These are phyloP conservation scores for Glarea lozoyensis DNA, from an alignment of 495 filamentous ascomycete genomes.

Conservation along the genomic window DNA sequence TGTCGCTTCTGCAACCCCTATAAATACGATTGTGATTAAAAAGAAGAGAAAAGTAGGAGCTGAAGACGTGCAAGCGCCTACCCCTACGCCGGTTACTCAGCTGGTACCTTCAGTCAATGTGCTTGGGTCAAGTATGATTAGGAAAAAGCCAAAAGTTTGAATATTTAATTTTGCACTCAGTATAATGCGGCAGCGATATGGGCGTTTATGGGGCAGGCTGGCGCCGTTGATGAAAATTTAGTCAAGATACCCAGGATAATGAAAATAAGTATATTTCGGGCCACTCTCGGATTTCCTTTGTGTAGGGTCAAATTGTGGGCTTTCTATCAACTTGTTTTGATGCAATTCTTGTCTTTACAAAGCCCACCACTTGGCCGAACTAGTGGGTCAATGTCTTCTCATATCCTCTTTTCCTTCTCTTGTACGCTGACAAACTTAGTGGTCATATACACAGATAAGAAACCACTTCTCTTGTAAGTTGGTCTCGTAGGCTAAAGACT, in stretches of 20 bases:
- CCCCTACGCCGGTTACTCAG: not conserved
- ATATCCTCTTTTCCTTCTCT: too few species aligned
- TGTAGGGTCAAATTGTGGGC: too few species aligned
- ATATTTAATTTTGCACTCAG: not conserved
- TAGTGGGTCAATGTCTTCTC: too few species aligned
- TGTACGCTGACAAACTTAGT: too few species aligned
- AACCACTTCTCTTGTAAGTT: too few species aligned
- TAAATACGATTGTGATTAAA: slow-evolving; percentile 21
- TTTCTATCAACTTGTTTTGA: too few species aligned
- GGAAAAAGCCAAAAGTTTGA: slow-evolving; percentile 55
- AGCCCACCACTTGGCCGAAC: too few species aligned
- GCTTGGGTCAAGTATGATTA: slow-evolving; percentile 47
- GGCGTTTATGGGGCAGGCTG: not conserved
- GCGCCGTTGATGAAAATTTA: slow-evolving; percentile 3
- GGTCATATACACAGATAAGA: too few species aligned
- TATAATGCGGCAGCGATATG: too few species aligned
- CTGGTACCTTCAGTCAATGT: slow-evolving; percentile 40
- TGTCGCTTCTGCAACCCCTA: slow-evolving; percentile 22
- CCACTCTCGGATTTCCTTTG: too few species aligned
- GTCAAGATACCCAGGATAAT: slow-evolving; percentile 15
- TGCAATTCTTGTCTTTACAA: too few species aligned
- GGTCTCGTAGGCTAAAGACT: too few species aligned
- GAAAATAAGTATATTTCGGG: not conserved
- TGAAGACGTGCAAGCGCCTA: slow-evolving; percentile 3
- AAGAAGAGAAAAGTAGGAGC: slow-evolving; percentile 25